Base-by-base conservation (phyloP, 306 rosid genomes). In the Malus sylvestris region DNA sequence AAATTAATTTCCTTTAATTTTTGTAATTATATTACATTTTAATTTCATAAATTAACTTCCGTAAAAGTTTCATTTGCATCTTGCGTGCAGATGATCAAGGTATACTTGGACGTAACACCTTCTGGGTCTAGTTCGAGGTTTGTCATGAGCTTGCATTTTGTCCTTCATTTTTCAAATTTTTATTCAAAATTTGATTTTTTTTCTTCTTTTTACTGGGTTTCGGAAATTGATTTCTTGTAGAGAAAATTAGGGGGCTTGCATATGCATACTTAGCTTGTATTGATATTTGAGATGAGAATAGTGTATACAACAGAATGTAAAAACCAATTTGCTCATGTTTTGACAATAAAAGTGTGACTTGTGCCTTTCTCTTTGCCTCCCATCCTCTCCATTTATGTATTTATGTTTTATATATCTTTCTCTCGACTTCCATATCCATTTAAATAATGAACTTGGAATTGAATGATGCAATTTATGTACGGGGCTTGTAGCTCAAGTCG, bases 281-380 rank as follows among this genome's bases (percentile, higher is more conserved):
- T 82, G 83, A 80, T 82, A 81, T 77, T 61, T 77, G 84, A 87
- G 83, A 84, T 86, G 77, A 3, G 25, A 60, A 23, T 71, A 81
- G 83, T 81, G 80, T 93, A 93, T 94, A 94, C 91, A 94, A 93
- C 83, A 75, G 88, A 80, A 83, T 88, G 92, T 86, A 84, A 84
- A 86, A 82, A 70, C 78, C 88, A 78, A 82, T 79, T 79, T 59
- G 80, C 79, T 73, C 63, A 30, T 84, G 71, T 35, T 79, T 82
- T 79, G 73, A 78, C 75, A 82, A 84, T 84, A 74, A 80, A 87
- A 40, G 89, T 83, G 80, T 80, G 82, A 76, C 77, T 78, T 68
- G 78, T 79, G 33, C 40, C 55, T 12, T 13, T 49, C 8, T 5
- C 55, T 15, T 49, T 49, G 8, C 55, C 55, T 14, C 55, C 20